Evolutionary conservation across 2,329 filamentous ascomycete genomes (phyloP).

Genomic region (Ceratocystiopsis brevicomis): DNA sequence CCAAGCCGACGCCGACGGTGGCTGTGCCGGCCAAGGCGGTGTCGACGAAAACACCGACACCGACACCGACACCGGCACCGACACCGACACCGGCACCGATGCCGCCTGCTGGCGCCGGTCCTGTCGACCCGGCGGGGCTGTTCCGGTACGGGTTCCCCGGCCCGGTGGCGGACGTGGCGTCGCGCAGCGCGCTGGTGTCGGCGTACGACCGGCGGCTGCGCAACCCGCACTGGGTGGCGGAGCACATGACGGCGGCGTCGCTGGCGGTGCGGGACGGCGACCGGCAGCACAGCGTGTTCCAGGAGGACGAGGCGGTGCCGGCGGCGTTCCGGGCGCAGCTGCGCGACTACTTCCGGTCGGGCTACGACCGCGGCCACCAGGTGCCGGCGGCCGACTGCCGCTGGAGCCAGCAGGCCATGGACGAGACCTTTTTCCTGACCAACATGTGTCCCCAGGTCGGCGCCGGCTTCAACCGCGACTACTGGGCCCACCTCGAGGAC

Average conservation of each 20-base stretch:
- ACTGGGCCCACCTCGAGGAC: slow-evolving; percentile 98
- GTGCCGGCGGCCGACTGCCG: slow-evolving; percentile 91
- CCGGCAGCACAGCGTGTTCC: slow-evolving; percentile 64
- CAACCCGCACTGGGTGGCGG: slow-evolving; percentile 87
- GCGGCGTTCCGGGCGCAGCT: slow-evolving; percentile 75
- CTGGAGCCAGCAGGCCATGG: slow-evolving; percentile 87
- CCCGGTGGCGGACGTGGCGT: slow-evolving; percentile 65
- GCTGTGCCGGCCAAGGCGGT: slow-evolving; percentile 40
- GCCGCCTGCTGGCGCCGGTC: slow-evolving; percentile 16
- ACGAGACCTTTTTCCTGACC: slow-evolving; percentile 78
- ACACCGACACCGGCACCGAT: slow-evolving; percentile 20
- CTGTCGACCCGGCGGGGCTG: slow-evolving; percentile 56
- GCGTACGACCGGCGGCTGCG: slow-evolving; percentile 77
- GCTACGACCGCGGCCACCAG: slow-evolving; percentile 92
- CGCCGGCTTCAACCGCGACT: slow-evolving; percentile 95
- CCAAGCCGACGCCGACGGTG: slow-evolving; percentile 12
- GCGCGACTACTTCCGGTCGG: slow-evolving; percentile 84
- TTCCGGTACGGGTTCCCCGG: slow-evolving; percentile 86
- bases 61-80: slow-evolving; percentile 9
- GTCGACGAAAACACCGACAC: slow-evolving; percentile 21
- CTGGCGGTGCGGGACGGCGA: slow-evolving; percentile 58
- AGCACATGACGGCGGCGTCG: slow-evolving; percentile 87
- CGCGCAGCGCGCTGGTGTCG: slow-evolving; percentile 59
- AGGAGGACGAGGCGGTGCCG: slow-evolving; percentile 65
- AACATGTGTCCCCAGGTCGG: slow-evolving; percentile 99